A percentile compares a stretch with the other conserved stretches of the same genome.
Conservation (phyloP, 768 basidiomycete species). For the Termitomyces sp. region DNA sequence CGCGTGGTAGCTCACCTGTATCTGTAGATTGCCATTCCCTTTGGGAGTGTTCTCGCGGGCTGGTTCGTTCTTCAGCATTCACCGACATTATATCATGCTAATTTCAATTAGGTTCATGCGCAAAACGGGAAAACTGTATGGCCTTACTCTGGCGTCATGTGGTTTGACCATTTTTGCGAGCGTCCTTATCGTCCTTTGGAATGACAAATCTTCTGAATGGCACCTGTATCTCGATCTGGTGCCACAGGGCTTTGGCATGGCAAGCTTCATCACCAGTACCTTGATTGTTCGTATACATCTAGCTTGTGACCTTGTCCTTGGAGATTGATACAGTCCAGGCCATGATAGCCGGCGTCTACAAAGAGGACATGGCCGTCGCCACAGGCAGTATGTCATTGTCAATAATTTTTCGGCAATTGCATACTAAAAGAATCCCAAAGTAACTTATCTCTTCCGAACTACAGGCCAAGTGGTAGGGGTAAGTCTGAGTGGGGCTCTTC, state of each 20-base stretch:
- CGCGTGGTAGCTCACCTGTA: slow-evolving; percentile 14
- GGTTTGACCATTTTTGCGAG: slow-evolving; percentile 57
- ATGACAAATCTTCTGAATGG: slow-evolving; percentile 49
- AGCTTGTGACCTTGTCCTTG: slow-evolving; percentile 7
- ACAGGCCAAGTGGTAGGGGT: slow-evolving; percentile 96
- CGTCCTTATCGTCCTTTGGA: slow-evolving; percentile 64
- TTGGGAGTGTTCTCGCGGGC: slow-evolving; percentile 85
- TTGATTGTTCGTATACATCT: slow-evolving; percentile 58
- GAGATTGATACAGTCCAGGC: slow-evolving; percentile 45
- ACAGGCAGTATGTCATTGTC: slow-evolving; percentile 73
- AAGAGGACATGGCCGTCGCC: slow-evolving; percentile 83
- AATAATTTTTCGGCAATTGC: slow-evolving; percentile 10
- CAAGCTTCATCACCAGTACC: slow-evolving; percentile 81
- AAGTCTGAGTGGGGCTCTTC: slow-evolving; percentile 76
- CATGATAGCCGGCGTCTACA: slow-evolving; percentile 78
- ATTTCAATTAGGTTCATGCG: slow-evolving; percentile 67
- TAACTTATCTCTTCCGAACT: slow-evolving; percentile 91
- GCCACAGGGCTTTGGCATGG: slow-evolving; percentile 82
- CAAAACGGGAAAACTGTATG: slow-evolving; percentile 81
- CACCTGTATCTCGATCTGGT: slow-evolving; percentile 78
- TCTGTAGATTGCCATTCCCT: slow-evolving; percentile 69
- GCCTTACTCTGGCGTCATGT: slow-evolving; percentile 66
- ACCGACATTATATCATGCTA: slow-evolving; percentile 6
- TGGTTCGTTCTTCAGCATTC: slow-evolving; percentile 47
- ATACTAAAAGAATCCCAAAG: slow-evolving; percentile 34